Conservation (phyloP, 78 protist genomes). For the Cyanophora paradoxa region DNA sequence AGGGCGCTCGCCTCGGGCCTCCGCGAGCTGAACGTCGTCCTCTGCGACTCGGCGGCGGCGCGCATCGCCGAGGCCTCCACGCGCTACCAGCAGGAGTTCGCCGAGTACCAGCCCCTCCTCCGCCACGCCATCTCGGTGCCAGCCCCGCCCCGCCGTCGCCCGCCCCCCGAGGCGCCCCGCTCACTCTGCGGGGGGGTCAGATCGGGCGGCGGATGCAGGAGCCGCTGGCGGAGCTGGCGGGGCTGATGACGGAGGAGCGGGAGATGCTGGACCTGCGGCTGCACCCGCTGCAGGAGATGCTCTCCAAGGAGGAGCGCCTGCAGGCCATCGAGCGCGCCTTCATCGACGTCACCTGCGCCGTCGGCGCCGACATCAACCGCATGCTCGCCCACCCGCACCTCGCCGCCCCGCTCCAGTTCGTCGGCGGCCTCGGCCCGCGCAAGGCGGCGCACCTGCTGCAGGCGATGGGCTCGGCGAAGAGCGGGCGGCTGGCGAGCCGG, state of each 20-base stretch:
- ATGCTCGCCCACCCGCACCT: background rate
- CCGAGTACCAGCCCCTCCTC: no score
- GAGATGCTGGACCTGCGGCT: constrained; percentile 8
- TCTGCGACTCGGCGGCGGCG: no score
- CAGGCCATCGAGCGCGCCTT: background rate
- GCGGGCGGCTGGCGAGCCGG: background rate
- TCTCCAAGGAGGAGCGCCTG: background rate
- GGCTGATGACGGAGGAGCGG: background rate
- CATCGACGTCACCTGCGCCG: constrained; percentile 16
- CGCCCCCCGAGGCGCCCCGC: no score
- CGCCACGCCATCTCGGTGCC: no score
- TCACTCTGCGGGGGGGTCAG: no score
- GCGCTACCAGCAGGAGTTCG: no score
- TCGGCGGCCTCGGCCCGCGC: constrained; percentile 16
- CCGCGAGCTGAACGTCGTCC: no score
- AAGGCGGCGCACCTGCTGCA: constrained; percentile 10
- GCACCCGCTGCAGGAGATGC: constrained; percentile 18
- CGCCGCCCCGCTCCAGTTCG: constrained; percentile 17
- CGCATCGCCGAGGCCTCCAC: no score
- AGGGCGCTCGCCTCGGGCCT: no score
- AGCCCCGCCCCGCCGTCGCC: no score
- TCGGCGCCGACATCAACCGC: constrained; percentile 20
- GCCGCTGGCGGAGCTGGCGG: constrained; percentile 4
- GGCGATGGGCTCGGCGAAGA: background rate
- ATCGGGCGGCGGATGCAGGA: background rate